Evolutionary conservation across 129 eudicot genomes (phyloP).

Genomic region (Pittosporum tobira): DNA sequence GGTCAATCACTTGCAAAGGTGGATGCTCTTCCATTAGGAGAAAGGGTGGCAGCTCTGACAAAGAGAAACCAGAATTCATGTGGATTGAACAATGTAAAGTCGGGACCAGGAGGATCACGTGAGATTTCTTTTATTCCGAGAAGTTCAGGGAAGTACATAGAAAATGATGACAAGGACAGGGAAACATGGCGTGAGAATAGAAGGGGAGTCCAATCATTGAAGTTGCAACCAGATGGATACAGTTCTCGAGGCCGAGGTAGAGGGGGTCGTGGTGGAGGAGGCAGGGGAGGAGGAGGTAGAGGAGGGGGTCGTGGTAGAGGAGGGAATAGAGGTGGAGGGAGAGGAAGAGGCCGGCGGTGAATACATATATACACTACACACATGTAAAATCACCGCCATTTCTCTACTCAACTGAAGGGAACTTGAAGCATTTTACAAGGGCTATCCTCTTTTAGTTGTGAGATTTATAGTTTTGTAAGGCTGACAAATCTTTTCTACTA

Average conservation of each 20-base stretch:
- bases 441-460: too few species aligned
- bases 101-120: conserved; percentile 82
- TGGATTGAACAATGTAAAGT: conserved; percentile 39
- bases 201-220: conserved; percentile 66
- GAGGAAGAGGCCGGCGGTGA: conserved; percentile 41
- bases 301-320: conserved; percentile 30
- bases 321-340: conserved; percentile 13
- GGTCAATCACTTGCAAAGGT: conserved; percentile 62
- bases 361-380: neutral
- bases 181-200: conserved; percentile 41
- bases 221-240: conserved; percentile 47
- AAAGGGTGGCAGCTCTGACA: conserved; percentile 48
- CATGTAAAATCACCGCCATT: too few species aligned
- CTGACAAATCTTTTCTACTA: too few species aligned
- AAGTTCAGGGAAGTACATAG: conserved; percentile 50
- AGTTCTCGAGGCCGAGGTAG: conserved; percentile 38
- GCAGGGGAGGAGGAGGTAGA: conserved; percentile 25
- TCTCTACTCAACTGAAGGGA: too few species aligned
- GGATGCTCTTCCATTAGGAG: conserved; percentile 77
- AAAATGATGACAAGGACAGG: conserved; percentile 54
- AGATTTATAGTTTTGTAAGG: too few species aligned
- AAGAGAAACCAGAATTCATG: conserved; percentile 26
- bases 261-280: conserved; percentile 27
- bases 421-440: too few species aligned
- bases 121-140: conserved; percentile 73